A percentile compares a stretch with the other conserved stretches of the same genome.
phyloP scores from a whole-genome alignment of 2,329 filamentous ascomycete species.

The Aspergillus amoenus region DNA sequence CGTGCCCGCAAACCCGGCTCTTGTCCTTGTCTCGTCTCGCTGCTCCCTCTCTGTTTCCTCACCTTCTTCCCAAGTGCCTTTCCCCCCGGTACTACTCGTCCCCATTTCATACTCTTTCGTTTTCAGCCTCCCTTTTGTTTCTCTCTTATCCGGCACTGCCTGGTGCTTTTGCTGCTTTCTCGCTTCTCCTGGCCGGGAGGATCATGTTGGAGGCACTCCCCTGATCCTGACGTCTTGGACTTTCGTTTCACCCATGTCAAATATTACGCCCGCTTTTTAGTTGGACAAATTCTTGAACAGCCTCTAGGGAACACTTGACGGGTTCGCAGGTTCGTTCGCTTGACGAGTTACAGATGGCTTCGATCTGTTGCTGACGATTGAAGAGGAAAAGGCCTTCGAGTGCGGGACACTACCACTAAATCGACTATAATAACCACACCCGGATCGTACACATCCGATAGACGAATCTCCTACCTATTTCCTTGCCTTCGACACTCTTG shows the following conservation, averaged over 20 bases:
- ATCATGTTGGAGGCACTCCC: constrained; percentile 14
- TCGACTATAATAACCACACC: not conserved
- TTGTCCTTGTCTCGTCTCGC: constrained; percentile 13
- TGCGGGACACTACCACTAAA: not conserved
- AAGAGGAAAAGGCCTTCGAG: not conserved
- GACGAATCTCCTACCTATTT: not conserved
- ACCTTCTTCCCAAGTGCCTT: not conserved
- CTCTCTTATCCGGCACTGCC: not conserved
- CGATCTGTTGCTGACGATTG: not conserved
- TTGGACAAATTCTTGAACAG: constrained; percentile 2
- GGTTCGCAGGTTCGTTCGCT: not conserved
- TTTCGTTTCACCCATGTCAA: constrained; percentile 7
- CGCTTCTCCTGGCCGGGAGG: constrained; percentile 17
- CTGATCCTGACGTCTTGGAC: constrained; percentile 16
- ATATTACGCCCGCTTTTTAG: constrained; percentile 5
- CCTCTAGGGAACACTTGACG: not conserved
- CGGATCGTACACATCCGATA: not conserved
- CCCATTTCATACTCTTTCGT: constrained; percentile 1
- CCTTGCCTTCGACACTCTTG: not conserved
- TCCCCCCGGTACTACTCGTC: not conserved
- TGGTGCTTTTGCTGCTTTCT: constrained; percentile 18
- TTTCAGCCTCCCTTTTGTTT: not conserved
- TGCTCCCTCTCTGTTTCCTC: constrained; percentile 11
- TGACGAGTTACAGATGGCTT: not conserved
- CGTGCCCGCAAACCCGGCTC: not conserved